Evolutionary conservation across 1,284 basidiomycete genomes (phyloP).

Genomic region (Peniophora sp.): DNA sequence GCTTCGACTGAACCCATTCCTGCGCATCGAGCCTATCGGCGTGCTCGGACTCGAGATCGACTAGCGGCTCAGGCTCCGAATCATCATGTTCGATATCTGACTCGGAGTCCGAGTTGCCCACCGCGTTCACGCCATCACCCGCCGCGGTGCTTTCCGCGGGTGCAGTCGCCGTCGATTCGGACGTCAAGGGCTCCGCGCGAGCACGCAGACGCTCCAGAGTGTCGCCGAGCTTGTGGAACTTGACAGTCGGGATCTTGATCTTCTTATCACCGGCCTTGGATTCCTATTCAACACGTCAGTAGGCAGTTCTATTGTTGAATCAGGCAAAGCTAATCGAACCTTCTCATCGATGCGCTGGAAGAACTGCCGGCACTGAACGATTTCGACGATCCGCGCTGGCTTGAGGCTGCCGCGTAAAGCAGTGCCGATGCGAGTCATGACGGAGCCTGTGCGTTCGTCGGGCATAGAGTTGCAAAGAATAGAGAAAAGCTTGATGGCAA

Average conservation of each 20-base stretch:
- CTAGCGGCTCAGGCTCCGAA: too few species aligned
- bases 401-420: conserved; percentile 18
- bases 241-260: neutral
- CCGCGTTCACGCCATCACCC: too few species aligned
- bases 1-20: too few species aligned
- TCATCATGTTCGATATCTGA: too few species aligned
- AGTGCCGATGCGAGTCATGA: conserved; percentile 27
- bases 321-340: neutral
- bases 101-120: too few species aligned
- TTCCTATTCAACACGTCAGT: neutral
- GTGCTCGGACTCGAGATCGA: too few species aligned
- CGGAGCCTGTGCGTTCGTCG: conserved; percentile 29
- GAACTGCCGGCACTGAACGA: conserved; percentile 18
- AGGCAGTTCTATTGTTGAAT: neutral
- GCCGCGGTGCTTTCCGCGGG: too few species aligned
- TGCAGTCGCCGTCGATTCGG: too few species aligned
- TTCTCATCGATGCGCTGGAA: neutral
- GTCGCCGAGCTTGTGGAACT: neutral
- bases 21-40: too few species aligned
- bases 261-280: neutral
- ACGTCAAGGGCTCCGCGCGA: too few species aligned
- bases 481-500: conserved; percentile 24
- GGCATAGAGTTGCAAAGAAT: conserved; percentile 29
- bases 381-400: conserved; percentile 17
- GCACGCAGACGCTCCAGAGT: neutral